A percentile compares a stretch with the other conserved stretches of the same genome.
Evolutionary conservation across 2,329 filamentous ascomycete species (phyloP).

Genomic region (Trichoderma lentiforme): DNA sequence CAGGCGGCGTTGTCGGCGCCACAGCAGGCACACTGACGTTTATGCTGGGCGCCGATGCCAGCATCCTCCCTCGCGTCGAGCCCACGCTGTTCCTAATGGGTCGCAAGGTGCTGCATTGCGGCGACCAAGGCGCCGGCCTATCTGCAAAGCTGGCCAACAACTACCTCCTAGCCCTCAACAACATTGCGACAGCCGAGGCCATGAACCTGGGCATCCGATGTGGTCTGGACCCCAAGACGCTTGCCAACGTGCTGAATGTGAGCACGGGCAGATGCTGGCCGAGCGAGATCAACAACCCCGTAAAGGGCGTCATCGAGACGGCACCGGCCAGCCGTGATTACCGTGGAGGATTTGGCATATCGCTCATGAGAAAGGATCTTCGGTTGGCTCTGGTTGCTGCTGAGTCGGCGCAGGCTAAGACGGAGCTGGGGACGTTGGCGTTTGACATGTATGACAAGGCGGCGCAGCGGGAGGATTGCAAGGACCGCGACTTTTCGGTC

Average conservation of each 20-base stretch:
- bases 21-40: slow-evolving; percentile 86
- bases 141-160: slow-evolving; percentile 96
- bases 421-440: slow-evolving; percentile 63
- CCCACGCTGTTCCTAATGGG: slow-evolving; percentile 79
- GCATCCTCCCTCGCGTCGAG: slow-evolving; percentile 62
- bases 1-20: slow-evolving; percentile 90
- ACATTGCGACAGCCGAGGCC: slow-evolving; percentile 67
- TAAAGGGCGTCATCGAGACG: slow-evolving; percentile 74
- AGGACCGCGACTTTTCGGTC: slow-evolving; percentile 76
- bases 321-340: slow-evolving; percentile 77
- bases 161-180: slow-evolving; percentile 91
- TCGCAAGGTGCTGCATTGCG: slow-evolving; percentile 79
- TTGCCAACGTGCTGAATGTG: slow-evolving; percentile 86
- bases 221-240: slow-evolving; percentile 58
- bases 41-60: slow-evolving; percentile 75
- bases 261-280: slow-evolving; percentile 97
- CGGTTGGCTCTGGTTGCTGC: slow-evolving; percentile 70
- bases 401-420: slow-evolving; percentile 59
- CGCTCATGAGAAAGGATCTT: slow-evolving; percentile 78
- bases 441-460: slow-evolving; percentile 65
- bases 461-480: slow-evolving; percentile 57
- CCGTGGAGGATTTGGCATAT: slow-evolving; percentile 70
- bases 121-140: slow-evolving; percentile 77
- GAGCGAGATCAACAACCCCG: slow-evolving; percentile 92
- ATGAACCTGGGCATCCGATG: slow-evolving; percentile 63